These are phyloP conservation scores for Saccharum hybrid DNA, from an alignment of 202 grass and related monocot species.

Conservation along the genomic window DNA sequence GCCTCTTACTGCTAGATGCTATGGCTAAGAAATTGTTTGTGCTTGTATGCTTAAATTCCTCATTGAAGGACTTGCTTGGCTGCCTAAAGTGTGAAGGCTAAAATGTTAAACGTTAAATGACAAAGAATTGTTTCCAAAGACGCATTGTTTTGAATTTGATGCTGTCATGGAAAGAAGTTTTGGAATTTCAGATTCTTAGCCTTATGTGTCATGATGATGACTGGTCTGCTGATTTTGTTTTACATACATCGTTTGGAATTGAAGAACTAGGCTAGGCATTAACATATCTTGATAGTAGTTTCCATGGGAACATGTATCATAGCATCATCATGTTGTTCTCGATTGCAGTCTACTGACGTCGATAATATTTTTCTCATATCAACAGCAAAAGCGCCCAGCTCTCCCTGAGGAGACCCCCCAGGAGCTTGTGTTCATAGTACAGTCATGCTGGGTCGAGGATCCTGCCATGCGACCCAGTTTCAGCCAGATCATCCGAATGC, in stretches of 20 bases:
- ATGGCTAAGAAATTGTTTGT: too few species aligned
- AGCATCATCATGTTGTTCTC: not conserved
- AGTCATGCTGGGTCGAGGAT: slow-evolving; percentile 96
- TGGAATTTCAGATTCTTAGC: not conserved
- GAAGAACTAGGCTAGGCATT: not conserved
- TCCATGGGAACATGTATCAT: not conserved
- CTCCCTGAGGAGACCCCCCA: slow-evolving; percentile 73
- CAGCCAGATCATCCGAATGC: slow-evolving; percentile 92
- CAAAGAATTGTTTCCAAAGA: not conserved
- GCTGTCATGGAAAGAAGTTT: slow-evolving; percentile 12
- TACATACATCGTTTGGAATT: slow-evolving; percentile 11
- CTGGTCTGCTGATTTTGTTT: not conserved
- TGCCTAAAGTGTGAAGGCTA: slow-evolving; percentile 15
- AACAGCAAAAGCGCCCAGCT: slow-evolving; percentile 83
- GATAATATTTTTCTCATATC: slow-evolving; percentile 11
- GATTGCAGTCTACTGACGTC: slow-evolving; percentile 33
- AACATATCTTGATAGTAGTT: slow-evolving; percentile 1
- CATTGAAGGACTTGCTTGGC: not conserved
- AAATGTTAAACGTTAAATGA: slow-evolving; percentile 32
- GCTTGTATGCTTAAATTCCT: slow-evolving; percentile 11
- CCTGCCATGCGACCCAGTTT: slow-evolving; percentile 82
- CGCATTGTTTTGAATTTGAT: slow-evolving; percentile 19
- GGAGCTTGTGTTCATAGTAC: slow-evolving; percentile 81
- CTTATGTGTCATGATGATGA: slow-evolving; percentile 2
- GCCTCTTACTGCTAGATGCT: slow-evolving; percentile 9